Conservation (phyloP, 192 early-diverging fungal genomes). For the Mortierella hygrophila region DNA sequence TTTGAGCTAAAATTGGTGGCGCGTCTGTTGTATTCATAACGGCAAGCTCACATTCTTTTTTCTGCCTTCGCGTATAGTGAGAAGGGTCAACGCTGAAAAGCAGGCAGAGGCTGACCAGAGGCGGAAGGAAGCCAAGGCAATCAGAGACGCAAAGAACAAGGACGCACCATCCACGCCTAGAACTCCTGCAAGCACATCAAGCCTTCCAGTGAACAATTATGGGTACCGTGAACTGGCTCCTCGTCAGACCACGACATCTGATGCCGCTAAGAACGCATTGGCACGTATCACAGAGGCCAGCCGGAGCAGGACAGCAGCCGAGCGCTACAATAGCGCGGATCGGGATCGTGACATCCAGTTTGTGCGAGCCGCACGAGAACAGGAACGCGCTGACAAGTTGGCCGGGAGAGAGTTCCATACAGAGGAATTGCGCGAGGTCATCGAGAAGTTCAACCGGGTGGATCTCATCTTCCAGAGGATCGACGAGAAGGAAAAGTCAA, state of each 20-base stretch:
- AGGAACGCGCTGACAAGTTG: slow-evolving; percentile 29
- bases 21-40: not conserved
- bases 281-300: slow-evolving; percentile 33
- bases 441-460: slow-evolving; percentile 43
- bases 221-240: slow-evolving; percentile 25
- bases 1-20: not conserved
- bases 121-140: slow-evolving; percentile 25
- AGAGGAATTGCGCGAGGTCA: slow-evolving; percentile 20
- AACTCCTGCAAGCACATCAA: not conserved
- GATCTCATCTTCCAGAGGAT: slow-evolving; percentile 29
- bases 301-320: slow-evolving; percentile 26
- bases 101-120: slow-evolving; percentile 27
- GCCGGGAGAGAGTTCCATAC: slow-evolving; percentile 13
- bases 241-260: slow-evolving; percentile 3
- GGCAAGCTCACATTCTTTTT: not conserved
- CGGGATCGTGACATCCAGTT: slow-evolving; percentile 45
- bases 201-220: not conserved
- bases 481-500: slow-evolving; percentile 48
- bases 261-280: slow-evolving; percentile 25
- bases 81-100: slow-evolving; percentile 36
- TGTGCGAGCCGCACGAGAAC: slow-evolving; percentile 22
- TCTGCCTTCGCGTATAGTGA: slow-evolving; percentile 11
- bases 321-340: slow-evolving; percentile 21
- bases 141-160: slow-evolving; percentile 29
- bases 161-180: not conserved